phyloP scores from a whole-genome alignment of 208 protist species.

The Wallacemonas sp. region DNA sequence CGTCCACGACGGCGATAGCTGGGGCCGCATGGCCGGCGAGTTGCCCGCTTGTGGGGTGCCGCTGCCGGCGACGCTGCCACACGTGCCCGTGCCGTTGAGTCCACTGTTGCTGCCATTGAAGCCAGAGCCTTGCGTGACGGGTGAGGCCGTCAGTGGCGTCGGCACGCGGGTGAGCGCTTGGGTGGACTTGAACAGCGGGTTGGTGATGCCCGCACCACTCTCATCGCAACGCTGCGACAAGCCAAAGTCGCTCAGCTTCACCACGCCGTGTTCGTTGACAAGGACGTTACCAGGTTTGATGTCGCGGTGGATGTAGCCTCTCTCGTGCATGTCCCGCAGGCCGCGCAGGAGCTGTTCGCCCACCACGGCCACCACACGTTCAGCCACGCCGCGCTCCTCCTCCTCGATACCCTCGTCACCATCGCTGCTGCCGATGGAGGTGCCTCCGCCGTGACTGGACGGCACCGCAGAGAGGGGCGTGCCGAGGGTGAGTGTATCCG shows the following conservation, averaged over 20 bases:
- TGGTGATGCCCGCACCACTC: slow-evolving; percentile 25
- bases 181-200: slow-evolving; percentile 21
- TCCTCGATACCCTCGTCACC: slow-evolving; percentile 28
- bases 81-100: not conserved
- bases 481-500: slow-evolving; percentile 26
- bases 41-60: slow-evolving; percentile 5
- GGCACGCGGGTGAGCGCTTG: slow-evolving; percentile 25
- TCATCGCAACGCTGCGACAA: slow-evolving; percentile 74
- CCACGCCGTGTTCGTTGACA: slow-evolving; percentile 91
- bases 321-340: slow-evolving; percentile 83
- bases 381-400: slow-evolving; percentile 58
- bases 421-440: not conserved
- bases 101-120: slow-evolving; percentile 1
- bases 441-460: not conserved
- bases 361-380: slow-evolving; percentile 81
- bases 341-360: slow-evolving; percentile 82
- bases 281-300: slow-evolving; percentile 96
- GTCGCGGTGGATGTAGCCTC: slow-evolving; percentile 89
- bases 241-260: slow-evolving; percentile 97
- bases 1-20: slow-evolving; percentile 8
- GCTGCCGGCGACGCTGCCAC: not conserved
- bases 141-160: slow-evolving; percentile 38
- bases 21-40: not conserved
- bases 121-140: slow-evolving; percentile 7
- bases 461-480: not conserved